Percentiles rank a stretch among this genome's conserved stretches.
phyloP scores from a whole-genome alignment of 768 basidiomycete genomes.

The Agaricus subrufescens region DNA sequence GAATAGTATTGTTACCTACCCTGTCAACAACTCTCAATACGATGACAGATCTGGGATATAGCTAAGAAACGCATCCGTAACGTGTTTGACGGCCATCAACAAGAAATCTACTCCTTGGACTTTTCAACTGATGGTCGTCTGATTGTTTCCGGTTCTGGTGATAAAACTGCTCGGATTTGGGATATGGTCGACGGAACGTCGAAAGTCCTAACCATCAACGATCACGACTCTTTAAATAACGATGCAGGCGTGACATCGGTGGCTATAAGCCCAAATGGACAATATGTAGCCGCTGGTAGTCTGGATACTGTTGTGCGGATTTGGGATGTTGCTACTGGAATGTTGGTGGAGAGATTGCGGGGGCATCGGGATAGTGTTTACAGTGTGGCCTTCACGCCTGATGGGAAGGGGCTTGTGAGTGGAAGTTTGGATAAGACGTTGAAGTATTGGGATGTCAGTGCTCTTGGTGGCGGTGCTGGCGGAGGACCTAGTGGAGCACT shows the following conservation, averaged over 20 bases:
- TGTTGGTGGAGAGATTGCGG: constrained; percentile 61
- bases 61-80: constrained; percentile 66
- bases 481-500: background rate
- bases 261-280: constrained; percentile 69
- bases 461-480: constrained; percentile 60
- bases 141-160: constrained; percentile 86
- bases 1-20: constrained; percentile 12
- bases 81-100: constrained; percentile 79
- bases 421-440: constrained; percentile 84
- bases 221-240: constrained; percentile 35
- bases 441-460: constrained; percentile 81
- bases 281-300: constrained; percentile 56
- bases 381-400: constrained; percentile 87
- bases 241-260: constrained; percentile 69
- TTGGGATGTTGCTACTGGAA: constrained; percentile 65
- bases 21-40: background rate
- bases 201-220: constrained; percentile 35
- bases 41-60: constrained; percentile 81
- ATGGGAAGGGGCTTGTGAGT: constrained; percentile 83
- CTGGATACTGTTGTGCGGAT: constrained; percentile 70
- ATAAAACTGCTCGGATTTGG: constrained; percentile 38
- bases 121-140: constrained; percentile 78
- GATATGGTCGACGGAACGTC: constrained; percentile 27
- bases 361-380: constrained; percentile 83
- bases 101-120: constrained; percentile 89